phyloP scores from a whole-genome alignment of 2,329 filamentous ascomycete species.

The Polychaeton citri region DNA sequence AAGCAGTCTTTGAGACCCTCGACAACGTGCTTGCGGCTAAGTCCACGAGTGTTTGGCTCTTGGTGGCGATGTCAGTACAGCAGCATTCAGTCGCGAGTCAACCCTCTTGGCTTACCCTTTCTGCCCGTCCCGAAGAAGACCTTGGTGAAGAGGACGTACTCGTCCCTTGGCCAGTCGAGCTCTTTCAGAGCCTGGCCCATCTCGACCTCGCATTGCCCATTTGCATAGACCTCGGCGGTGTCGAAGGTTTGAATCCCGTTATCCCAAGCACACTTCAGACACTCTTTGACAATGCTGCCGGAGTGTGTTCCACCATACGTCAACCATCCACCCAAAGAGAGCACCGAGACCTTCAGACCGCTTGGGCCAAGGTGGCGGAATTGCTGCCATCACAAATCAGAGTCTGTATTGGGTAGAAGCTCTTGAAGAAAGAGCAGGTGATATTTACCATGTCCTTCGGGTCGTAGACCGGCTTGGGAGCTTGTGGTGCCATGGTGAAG shows the following conservation, averaged over 20 bases:
- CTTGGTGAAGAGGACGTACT: constrained; percentile 30
- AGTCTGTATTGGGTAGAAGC: too few relatives aligned
- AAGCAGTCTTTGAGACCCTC: constrained; percentile 46
- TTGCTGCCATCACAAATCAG: constrained; percentile 7
- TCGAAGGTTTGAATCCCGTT: constrained; percentile 28
- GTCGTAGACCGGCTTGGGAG: constrained; percentile 33
- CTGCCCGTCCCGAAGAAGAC: constrained; percentile 38
- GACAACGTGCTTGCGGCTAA: constrained; percentile 38
- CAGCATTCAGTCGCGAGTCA: neutral
- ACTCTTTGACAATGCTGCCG: constrained; percentile 37
- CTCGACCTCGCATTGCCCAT: constrained; percentile 48
- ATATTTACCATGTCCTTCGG: constrained; percentile 39
- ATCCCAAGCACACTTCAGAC: constrained; percentile 36
- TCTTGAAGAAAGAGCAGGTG: too few relatives aligned
- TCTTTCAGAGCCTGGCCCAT: constrained; percentile 38
- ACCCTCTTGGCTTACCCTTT: neutral
- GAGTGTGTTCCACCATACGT: constrained; percentile 38
- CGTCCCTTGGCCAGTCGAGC: constrained; percentile 34
- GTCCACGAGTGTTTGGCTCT: constrained; percentile 42
- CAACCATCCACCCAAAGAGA: constrained; percentile 33
- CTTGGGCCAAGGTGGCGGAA: constrained; percentile 32
- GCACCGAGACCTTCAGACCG: constrained; percentile 37
- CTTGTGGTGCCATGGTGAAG: neutral
- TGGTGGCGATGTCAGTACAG: constrained; percentile 29
- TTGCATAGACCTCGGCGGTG: constrained; percentile 41